Base-by-base conservation (phyloP, 2,329 filamentous ascomycete genomes). In the Alternaria arbusti region DNA sequence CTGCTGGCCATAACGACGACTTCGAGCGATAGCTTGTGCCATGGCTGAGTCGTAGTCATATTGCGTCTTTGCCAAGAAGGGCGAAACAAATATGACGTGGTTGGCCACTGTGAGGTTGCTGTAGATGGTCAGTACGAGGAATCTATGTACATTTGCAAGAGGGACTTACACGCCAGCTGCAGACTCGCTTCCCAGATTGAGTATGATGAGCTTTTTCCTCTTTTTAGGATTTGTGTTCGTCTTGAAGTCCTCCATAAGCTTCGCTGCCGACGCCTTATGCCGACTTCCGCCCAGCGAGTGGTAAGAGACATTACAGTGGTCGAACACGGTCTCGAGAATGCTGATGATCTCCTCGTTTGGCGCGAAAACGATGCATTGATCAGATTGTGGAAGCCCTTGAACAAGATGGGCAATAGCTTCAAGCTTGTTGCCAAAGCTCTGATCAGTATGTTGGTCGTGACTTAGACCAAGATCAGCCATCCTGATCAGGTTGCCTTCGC, bases 21-120 rank as follows among this genome's bases (percentile, higher is more conserved):
- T 83, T 40, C 89, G 84, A 2, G 89, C 89, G 20, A 90, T 86
- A 0, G 88, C 88, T 65, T 91, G 89, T 0, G 82, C 85, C 85
- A 90, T 90, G 0, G 84, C 82, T 0, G 86, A 82, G 0, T 87
- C 82, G 70, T 89, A 91, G 6, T 84, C 80, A 47, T 87, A 83
- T 50, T 87, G 83, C 0, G 81, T 84, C 36, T 80, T 72, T 0
- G 83, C 78, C 1, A 87, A 77, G 9, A 89, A 75, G 0, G 89
- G 88, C 0, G 85, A 83, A 3, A 90, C 74, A 73, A 91, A 91
- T 30, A 91, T 84, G 36, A 91, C 80, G 61, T 91, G 88, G 64
- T 90, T 90, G 0, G 88, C 88, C 43, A 84, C 84, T 50, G 88
- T 86, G 2, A 91, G 77, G 66, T 91, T 91, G 10, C 86, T 88